Conservation (phyloP, 257 asterid genomes). For the Solanum raphanifolium region DNA sequence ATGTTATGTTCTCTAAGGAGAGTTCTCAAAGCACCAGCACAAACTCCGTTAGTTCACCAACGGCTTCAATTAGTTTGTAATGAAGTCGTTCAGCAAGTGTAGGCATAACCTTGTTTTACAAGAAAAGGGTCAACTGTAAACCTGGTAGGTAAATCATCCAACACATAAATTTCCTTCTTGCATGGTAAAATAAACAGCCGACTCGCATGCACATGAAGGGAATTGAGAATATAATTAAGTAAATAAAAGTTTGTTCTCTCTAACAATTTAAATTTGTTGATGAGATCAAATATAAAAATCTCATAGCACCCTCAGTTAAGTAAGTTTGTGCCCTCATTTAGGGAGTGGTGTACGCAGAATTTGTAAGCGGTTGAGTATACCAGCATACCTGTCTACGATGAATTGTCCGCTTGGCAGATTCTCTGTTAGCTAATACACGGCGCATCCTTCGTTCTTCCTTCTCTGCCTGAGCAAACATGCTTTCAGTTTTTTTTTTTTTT, state of each 20-base stretch:
- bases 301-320: too few species aligned
- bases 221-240: not conserved
- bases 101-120: not conserved
- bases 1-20: not conserved
- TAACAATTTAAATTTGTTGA: too few species aligned
- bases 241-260: not conserved
- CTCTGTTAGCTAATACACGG: conserved; percentile 77
- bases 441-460: conserved; percentile 47
- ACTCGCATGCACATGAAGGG: not conserved
- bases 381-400: conserved; percentile 63
- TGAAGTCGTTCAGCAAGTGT: not conserved
- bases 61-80: not conserved
- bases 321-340: too few species aligned
- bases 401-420: conserved; percentile 78
- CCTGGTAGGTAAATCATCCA: not conserved
- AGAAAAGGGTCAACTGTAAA: too few species aligned
- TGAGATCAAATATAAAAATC: too few species aligned
- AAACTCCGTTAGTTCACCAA: not conserved
- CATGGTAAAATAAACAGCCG: too few species aligned
- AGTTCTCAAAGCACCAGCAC: not conserved
- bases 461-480: conserved; percentile 38
- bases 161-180: not conserved
- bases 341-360: too few species aligned
- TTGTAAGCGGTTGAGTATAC: not conserved
- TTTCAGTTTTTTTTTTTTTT: not conserved